Conservation (phyloP, 805 yeast genomes). For the Ogataea polymorpha region DNA sequence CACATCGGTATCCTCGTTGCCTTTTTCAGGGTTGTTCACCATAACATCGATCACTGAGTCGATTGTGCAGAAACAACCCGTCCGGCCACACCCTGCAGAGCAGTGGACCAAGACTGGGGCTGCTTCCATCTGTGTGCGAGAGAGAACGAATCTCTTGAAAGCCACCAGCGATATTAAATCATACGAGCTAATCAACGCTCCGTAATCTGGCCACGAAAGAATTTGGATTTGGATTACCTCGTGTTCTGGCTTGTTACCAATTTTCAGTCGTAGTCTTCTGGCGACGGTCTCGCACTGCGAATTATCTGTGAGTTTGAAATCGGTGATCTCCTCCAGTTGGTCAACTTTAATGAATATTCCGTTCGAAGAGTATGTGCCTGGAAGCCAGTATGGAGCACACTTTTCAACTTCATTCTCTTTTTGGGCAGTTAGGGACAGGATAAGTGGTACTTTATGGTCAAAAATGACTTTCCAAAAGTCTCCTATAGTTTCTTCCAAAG, state of each 20-base stretch:
- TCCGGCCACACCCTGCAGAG: slow-evolving; percentile 96
- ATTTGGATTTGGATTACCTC: slow-evolving; percentile 73
- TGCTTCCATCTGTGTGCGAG: slow-evolving; percentile 12
- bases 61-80: slow-evolving; percentile 81
- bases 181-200: slow-evolving; percentile 51
- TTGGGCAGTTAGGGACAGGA: slow-evolving; percentile 74
- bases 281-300: slow-evolving; percentile 28
- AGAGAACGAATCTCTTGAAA: slow-evolving; percentile 31
- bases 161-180: slow-evolving; percentile 55
- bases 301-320: slow-evolving; percentile 26
- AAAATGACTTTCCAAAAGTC: slow-evolving; percentile 84
- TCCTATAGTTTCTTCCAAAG: slow-evolving; percentile 64
- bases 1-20: slow-evolving; percentile 34
- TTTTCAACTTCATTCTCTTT: slow-evolving; percentile 75
- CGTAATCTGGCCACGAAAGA: slow-evolving; percentile 81
- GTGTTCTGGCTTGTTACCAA: slow-evolving; percentile 35
- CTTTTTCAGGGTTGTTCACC: slow-evolving; percentile 6
- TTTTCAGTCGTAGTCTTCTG: slow-evolving; percentile 44
- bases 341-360: slow-evolving; percentile 24
- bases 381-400: slow-evolving; percentile 79
- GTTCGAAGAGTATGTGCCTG: slow-evolving; percentile 46
- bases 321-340: slow-evolving; percentile 23
- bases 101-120: slow-evolving; percentile 77
- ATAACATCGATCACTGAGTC: slow-evolving; percentile 53
- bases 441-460: slow-evolving; percentile 59